These are phyloP conservation scores for Penicillium coprophilum DNA, from an alignment of 495 filamentous ascomycete genomes.

Conservation along the genomic window DNA sequence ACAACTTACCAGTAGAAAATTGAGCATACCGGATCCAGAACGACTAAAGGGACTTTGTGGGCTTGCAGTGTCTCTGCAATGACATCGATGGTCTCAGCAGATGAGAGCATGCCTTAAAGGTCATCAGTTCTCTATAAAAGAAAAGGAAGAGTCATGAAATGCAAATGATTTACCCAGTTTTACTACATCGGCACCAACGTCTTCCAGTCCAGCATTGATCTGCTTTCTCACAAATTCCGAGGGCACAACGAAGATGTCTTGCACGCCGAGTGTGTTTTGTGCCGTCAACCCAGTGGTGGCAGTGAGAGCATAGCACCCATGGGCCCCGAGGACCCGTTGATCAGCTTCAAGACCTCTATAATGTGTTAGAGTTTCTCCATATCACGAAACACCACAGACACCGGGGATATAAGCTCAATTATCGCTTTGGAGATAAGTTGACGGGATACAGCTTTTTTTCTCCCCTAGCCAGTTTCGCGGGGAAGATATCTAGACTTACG, in stretches of 20 bases:
- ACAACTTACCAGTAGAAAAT: not conserved
- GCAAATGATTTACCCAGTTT: slow-evolving; percentile 68
- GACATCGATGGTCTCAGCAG: slow-evolving; percentile 69
- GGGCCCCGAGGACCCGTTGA: slow-evolving; percentile 88
- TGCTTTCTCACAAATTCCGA: slow-evolving; percentile 77
- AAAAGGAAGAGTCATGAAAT: not conserved
- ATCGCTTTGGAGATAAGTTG: not conserved
- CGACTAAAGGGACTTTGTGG: slow-evolving; percentile 60
- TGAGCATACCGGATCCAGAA: slow-evolving; percentile 76
- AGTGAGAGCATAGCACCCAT: slow-evolving; percentile 93
- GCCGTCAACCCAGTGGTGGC: slow-evolving; percentile 94
- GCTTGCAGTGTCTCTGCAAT: slow-evolving; percentile 66
- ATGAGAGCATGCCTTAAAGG: slow-evolving; percentile 80
- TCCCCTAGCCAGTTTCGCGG: not conserved
- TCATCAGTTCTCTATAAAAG: slow-evolving; percentile 4
- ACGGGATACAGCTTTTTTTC: not conserved
- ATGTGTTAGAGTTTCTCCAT: slow-evolving; percentile 2
- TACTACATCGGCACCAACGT: slow-evolving; percentile 85
- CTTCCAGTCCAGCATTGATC: slow-evolving; percentile 77
- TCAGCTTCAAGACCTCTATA: slow-evolving; percentile 92
- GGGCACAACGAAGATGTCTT: slow-evolving; percentile 77
- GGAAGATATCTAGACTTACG: slow-evolving; percentile 54
- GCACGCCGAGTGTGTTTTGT: slow-evolving; percentile 86
- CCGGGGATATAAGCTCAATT: not conserved
- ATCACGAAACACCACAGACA: not conserved